Conservation (phyloP, 768 basidiomycete genomes). For the Leucocoprinus birnbaumii region DNA sequence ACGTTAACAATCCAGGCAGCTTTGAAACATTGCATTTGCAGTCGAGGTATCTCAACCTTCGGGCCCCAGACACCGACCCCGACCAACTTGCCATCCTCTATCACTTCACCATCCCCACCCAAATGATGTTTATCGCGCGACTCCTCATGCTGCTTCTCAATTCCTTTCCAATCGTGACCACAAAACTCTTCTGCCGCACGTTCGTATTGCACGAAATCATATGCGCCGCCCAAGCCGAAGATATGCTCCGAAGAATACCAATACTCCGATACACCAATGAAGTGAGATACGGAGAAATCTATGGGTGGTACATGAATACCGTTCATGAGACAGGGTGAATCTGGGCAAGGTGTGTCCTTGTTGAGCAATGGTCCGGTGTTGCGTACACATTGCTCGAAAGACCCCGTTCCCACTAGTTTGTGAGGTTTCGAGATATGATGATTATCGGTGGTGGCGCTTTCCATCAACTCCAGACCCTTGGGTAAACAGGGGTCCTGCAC, state of each 20-base stretch:
- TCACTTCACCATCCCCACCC: constrained; percentile 66
- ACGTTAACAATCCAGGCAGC: constrained; percentile 98
- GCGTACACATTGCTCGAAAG: constrained; percentile 80
- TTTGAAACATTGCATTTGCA: constrained; percentile 99
- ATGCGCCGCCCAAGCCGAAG: constrained; percentile 90
- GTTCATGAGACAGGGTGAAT: constrained; percentile 88
- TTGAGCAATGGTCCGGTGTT: constrained; percentile 78
- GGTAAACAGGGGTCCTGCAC: constrained; percentile 92
- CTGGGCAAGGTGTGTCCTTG: constrained; percentile 78
- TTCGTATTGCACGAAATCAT: constrained; percentile 96
- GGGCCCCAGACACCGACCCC: constrained; percentile 67
- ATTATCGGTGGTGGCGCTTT: constrained; percentile 39
- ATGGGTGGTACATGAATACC: constrained; percentile 93
- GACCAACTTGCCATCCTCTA: constrained; percentile 57
- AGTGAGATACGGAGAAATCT: constrained; percentile 89
- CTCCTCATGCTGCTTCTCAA: constrained; percentile 66
- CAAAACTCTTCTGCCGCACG: constrained; percentile 89
- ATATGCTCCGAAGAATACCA: constrained; percentile 99
- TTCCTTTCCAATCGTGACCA: constrained; percentile 70
- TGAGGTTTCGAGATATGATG: constrained; percentile 42
- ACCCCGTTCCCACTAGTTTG: constrained; percentile 80
- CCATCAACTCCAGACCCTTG: constrained; percentile 60
- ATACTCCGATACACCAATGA: constrained; percentile 97
- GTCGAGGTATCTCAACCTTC: constrained; percentile 74
- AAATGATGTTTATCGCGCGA: constrained; percentile 42